Conservation (phyloP, 148 eudicot species). For the Beta vulgaris region DNA sequence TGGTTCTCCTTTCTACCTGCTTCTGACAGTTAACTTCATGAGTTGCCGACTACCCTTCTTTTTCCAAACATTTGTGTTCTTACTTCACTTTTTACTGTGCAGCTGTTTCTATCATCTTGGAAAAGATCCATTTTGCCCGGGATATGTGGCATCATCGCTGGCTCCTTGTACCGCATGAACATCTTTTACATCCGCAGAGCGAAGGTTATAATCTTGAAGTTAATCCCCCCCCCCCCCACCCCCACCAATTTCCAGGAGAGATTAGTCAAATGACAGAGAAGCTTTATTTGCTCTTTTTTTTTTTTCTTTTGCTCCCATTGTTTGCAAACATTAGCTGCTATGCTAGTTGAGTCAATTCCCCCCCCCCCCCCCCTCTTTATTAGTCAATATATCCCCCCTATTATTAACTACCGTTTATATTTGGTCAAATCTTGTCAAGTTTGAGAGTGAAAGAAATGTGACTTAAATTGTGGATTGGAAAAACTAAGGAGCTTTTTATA, state of each 20-base stretch:
- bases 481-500: too few relatives aligned
- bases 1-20: not conserved
- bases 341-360: too few relatives aligned
- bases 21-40: not conserved
- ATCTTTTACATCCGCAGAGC: conserved; percentile 63
- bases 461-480: too few relatives aligned
- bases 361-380: too few relatives aligned
- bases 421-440: too few relatives aligned
- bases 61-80: conserved; percentile 10
- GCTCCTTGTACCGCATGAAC: conserved; percentile 73
- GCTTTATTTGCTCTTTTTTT: not conserved
- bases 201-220: conserved; percentile 46
- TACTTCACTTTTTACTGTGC: conserved; percentile 35
- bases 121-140: conserved; percentile 86
- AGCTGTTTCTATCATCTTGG: conserved; percentile 93
- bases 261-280: not conserved
- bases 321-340: too few relatives aligned
- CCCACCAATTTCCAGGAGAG: too few relatives aligned
- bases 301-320: not conserved
- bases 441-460: too few relatives aligned
- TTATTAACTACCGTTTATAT: too few relatives aligned
- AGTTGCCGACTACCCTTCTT: not conserved
- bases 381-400: too few relatives aligned
- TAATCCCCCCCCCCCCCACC: not conserved
- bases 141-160: conserved; percentile 85